Evolutionary conservation across 495 filamentous ascomycete genomes (phyloP).

Genomic region (Extremus antarcticus): DNA sequence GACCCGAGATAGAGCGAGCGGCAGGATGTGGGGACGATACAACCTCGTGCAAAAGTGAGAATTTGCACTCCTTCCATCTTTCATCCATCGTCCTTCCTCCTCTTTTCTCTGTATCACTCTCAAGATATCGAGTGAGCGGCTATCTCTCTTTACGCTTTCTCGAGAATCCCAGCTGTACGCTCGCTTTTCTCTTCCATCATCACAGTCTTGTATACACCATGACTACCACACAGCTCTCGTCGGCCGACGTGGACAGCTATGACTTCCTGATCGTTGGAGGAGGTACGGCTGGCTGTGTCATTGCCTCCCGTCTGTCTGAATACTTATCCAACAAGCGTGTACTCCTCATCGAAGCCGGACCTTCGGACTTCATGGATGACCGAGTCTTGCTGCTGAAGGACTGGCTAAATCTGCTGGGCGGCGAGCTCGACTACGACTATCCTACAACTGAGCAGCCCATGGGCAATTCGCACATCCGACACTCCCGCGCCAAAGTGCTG

Average conservation of each 20-base stretch:
- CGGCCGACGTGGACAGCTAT: slow-evolving; percentile 53
- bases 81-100: neutral
- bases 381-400: slow-evolving; percentile 65
- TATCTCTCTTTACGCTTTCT: too few species aligned
- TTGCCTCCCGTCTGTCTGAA: slow-evolving; percentile 53
- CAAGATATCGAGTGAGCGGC: neutral
- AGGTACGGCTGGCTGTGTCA: slow-evolving; percentile 78
- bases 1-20: too few species aligned
- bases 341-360: slow-evolving; percentile 36
- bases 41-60: neutral
- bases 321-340: slow-evolving; percentile 33
- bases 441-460: slow-evolving; percentile 68
- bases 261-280: slow-evolving; percentile 83
- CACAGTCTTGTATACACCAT: neutral
- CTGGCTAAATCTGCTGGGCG: slow-evolving; percentile 67
- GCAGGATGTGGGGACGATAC: neutral
- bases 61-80: neutral
- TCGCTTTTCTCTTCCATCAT: neutral
- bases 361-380: slow-evolving; percentile 51
- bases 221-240: slow-evolving; percentile 51
- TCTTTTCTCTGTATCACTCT: neutral
- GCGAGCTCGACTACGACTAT: slow-evolving; percentile 79
- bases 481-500: slow-evolving; percentile 74
- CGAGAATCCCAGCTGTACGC: too few species aligned
- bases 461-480: slow-evolving; percentile 72